Evolutionary conservation across 441 rosid species (phyloP).

Genomic region (Gossypium aridum): DNA sequence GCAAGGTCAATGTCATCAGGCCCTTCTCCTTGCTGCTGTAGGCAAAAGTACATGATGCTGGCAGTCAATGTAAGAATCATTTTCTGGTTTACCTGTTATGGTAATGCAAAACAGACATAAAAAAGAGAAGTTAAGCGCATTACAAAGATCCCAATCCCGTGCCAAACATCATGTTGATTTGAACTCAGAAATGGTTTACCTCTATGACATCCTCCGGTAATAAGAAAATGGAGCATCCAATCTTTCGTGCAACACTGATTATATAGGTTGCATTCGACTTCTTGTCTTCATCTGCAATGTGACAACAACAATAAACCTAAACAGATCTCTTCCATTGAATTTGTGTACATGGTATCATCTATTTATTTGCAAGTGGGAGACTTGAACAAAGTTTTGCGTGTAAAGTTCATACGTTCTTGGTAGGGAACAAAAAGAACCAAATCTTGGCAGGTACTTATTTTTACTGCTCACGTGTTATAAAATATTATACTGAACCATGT

Average conservation of each 20-base stretch:
- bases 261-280: slow-evolving; percentile 88
- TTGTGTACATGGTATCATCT: not conserved
- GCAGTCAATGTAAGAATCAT: slow-evolving; percentile 87
- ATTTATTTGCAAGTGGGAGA: not conserved
- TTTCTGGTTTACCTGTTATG: slow-evolving; percentile 82
- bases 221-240: slow-evolving; percentile 96
- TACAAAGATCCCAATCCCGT: not conserved
- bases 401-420: not conserved
- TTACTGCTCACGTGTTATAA: not conserved
- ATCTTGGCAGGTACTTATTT: not conserved
- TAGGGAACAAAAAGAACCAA: slow-evolving; percentile 4
- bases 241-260: slow-evolving; percentile 94
- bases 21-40: slow-evolving; percentile 43
- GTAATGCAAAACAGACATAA: not conserved
- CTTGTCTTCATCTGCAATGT: slow-evolving; percentile 83
- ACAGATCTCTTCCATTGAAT: not conserved
- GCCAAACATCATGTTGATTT: not conserved
- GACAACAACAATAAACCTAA: slow-evolving; percentile 16
- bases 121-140: not conserved
- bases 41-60: slow-evolving; percentile 93
- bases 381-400: not conserved
- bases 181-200: slow-evolving; percentile 30
- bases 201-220: slow-evolving; percentile 95
- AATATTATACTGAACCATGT: not conserved
- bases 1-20: slow-evolving; percentile 31